Conservation (phyloP, 139 green algal genomes). For the Picochlorum costavermella region DNA sequence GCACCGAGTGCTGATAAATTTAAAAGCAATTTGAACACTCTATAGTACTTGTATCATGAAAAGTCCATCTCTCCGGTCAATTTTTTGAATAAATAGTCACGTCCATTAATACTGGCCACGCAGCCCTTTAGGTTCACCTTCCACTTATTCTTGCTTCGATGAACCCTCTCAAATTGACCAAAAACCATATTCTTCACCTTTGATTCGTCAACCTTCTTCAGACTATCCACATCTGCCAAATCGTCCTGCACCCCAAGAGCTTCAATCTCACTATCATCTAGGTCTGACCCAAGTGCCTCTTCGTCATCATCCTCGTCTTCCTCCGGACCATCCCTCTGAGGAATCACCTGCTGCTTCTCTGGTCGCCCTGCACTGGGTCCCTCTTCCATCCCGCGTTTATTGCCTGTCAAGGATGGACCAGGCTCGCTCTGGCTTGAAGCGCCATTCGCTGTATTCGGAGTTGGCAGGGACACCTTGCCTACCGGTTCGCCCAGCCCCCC, state of each 20-base stretch:
- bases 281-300: constrained; percentile 35
- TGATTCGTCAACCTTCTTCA: constrained; percentile 25
- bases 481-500: too few species aligned
- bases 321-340: constrained; percentile 19
- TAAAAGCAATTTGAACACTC: not conserved
- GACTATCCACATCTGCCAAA: constrained; percentile 19
- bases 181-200: constrained; percentile 26
- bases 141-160: constrained; percentile 29
- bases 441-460: too few species aligned
- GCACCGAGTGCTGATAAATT: not conserved
- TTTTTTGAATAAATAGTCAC: constrained; percentile 28
- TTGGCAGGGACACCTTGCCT: too few species aligned
- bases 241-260: constrained; percentile 18
- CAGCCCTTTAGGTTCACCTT: constrained; percentile 25
- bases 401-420: too few species aligned
- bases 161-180: constrained; percentile 35
- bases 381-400: too few species aligned
- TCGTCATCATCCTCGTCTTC: constrained; percentile 11
- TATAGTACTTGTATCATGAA: not conserved
- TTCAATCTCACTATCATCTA: constrained; percentile 10
- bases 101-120: constrained; percentile 17
- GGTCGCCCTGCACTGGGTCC: too few species aligned
- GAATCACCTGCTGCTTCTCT: constrained; percentile 8
- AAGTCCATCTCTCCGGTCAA: constrained; percentile 33
- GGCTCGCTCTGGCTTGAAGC: too few species aligned